Percentiles rank a stretch among this genome's conserved stretches.
Evolutionary conservation across 345 rosid species (phyloP).

Genomic region (Geranium brycei): DNA sequence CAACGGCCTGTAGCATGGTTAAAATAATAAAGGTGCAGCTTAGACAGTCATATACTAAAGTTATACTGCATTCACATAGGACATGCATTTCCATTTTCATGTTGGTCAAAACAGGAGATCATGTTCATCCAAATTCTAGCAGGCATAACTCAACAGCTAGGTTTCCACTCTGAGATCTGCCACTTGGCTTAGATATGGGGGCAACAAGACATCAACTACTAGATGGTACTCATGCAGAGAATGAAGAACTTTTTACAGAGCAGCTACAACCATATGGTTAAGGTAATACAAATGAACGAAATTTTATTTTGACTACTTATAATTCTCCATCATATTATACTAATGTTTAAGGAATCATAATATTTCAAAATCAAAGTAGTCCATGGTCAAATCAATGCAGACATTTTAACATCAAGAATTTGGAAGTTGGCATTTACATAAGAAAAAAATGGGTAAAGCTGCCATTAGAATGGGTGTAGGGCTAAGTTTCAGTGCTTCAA

Average conservation of each 20-base stretch:
- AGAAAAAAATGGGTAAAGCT: background rate
- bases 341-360: background rate
- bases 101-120: no score
- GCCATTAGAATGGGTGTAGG: background rate
- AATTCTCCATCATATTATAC: background rate
- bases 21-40: slow-evolving; percentile 8
- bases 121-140: no score
- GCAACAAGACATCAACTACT: background rate
- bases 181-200: background rate
- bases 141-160: no score
- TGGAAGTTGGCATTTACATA: background rate
- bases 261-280: background rate
- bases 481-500: no score
- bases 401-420: no score
- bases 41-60: background rate
- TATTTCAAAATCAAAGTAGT: background rate
- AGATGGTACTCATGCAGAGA: background rate
- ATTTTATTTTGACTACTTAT: no score
- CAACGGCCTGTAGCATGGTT: slow-evolving; percentile 51
- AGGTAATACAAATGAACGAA: no score
- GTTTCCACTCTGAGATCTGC: background rate
- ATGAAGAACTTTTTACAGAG: background rate
- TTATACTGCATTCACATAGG: background rate
- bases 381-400: background rate
- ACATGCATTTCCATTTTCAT: background rate